Evolutionary conservation across 129 eudicot species (phyloP).

Genomic region (Helianthus annuus): DNA sequence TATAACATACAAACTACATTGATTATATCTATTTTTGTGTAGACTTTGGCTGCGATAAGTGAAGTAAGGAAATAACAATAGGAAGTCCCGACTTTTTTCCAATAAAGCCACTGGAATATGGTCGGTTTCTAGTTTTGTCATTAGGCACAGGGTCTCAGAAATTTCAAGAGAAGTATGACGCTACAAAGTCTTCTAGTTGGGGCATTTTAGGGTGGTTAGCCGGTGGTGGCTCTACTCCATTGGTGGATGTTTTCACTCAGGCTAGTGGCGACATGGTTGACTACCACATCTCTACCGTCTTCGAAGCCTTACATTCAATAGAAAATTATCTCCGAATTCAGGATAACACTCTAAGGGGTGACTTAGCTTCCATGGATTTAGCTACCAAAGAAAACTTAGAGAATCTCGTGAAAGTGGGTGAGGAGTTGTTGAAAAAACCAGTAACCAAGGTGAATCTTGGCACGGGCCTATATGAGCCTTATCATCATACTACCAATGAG

Average conservation of each 20-base stretch:
- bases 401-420: background rate
- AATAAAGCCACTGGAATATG: background rate
- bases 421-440: background rate
- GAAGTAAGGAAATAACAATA: background rate
- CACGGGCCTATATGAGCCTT: background rate
- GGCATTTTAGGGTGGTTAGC: slow-evolving; percentile 1
- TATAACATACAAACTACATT: background rate
- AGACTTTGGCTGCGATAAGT: slow-evolving; percentile 1
- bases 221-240: background rate
- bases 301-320: background rate
- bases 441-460: background rate
- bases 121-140: background rate
- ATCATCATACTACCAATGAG: background rate
- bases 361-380: background rate
- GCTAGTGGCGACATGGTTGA: background rate
- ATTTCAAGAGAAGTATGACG: slow-evolving; percentile 1
- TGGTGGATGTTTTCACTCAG: background rate
- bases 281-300: background rate
- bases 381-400: slow-evolving; percentile 4
- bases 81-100: slow-evolving; percentile 9
- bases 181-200: slow-evolving; percentile 5
- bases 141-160: slow-evolving; percentile 2
- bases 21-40: background rate
- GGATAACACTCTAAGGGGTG: slow-evolving; percentile 5
- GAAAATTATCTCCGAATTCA: slow-evolving; percentile 6